A percentile compares a stretch with the other conserved stretches of the same genome.
phyloP scores from a whole-genome alignment of 768 basidiomycete genomes.

The Leccinum variicolor region DNA sequence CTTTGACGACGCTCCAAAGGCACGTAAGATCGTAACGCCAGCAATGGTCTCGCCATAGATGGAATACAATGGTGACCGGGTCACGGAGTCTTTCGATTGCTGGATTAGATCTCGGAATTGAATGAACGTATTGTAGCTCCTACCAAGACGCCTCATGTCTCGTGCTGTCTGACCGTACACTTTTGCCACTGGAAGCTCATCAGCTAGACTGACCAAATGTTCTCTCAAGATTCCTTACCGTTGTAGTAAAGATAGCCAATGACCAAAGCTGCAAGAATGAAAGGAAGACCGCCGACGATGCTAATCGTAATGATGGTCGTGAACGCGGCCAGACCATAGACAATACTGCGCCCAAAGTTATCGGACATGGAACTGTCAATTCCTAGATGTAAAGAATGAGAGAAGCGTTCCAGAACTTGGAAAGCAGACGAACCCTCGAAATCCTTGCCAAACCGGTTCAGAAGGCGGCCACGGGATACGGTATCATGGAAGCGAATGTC shows the following conservation, averaged over 20 bases:
- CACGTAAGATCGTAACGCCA: slow-evolving; percentile 57
- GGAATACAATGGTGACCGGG: slow-evolving; percentile 46
- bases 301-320: slow-evolving; percentile 76
- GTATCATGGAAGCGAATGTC: slow-evolving; percentile 94
- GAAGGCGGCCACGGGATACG: slow-evolving; percentile 74
- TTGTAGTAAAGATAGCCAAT: slow-evolving; percentile 69
- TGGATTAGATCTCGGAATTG: neutral
- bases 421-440: slow-evolving; percentile 54
- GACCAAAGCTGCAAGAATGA: slow-evolving; percentile 55
- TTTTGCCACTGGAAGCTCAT: slow-evolving; percentile 33
- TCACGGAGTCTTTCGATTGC: slow-evolving; percentile 39
- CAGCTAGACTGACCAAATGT: neutral
- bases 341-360: slow-evolving; percentile 77
- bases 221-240: slow-evolving; percentile 38
- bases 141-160: slow-evolving; percentile 78
- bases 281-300: slow-evolving; percentile 74
- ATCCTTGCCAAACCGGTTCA: slow-evolving; percentile 89
- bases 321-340: slow-evolving; percentile 63
- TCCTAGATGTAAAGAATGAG: slow-evolving; percentile 39
- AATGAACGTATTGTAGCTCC: slow-evolving; percentile 12
- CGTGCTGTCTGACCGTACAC: slow-evolving; percentile 82
- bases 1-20: slow-evolving; percentile 86
- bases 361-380: slow-evolving; percentile 83
- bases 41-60: slow-evolving; percentile 51
- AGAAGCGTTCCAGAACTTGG: neutral